A percentile compares a stretch with the other conserved stretches of the same genome.
Evolutionary conservation across 805 yeast species (phyloP).

Genomic region (Monosporozyma siamensis): DNA sequence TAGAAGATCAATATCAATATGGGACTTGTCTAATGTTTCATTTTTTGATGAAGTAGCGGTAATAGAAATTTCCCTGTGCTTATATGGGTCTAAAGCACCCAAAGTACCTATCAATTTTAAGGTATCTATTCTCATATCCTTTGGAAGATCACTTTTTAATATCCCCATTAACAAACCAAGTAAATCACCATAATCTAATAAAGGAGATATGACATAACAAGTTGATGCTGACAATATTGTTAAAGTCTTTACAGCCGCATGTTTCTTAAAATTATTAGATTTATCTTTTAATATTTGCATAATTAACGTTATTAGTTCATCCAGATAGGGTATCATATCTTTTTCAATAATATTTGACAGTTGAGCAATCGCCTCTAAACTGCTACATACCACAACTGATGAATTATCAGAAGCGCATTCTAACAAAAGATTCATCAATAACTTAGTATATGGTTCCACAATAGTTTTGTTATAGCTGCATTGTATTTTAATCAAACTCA

Average conservation of each 20-base stretch:
- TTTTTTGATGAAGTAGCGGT: slow-evolving; percentile 29
- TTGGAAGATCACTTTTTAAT: slow-evolving; percentile 68
- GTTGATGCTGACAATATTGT: slow-evolving; percentile 87
- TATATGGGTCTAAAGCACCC: slow-evolving; percentile 96
- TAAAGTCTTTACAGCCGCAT: slow-evolving; percentile 77
- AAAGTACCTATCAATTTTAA: slow-evolving; percentile 83
- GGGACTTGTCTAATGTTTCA: slow-evolving; percentile 25
- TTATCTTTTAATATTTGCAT: slow-evolving; percentile 87
- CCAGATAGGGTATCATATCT: slow-evolving; percentile 61
- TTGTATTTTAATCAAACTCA: slow-evolving; percentile 59
- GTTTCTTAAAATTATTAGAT: slow-evolving; percentile 77
- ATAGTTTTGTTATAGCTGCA: slow-evolving; percentile 71
- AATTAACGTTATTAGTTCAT: slow-evolving; percentile 76
- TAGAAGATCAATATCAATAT: slow-evolving; percentile 66
- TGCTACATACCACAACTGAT: slow-evolving; percentile 77
- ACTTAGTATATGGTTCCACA: slow-evolving; percentile 84
- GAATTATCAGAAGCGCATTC: slow-evolving; percentile 66
- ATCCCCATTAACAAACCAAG: slow-evolving; percentile 75
- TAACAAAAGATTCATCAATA: slow-evolving; percentile 75
- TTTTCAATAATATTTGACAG: slow-evolving; percentile 55
- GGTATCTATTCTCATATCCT: slow-evolving; percentile 72
- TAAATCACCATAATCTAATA: slow-evolving; percentile 83
- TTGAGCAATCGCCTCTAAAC: slow-evolving; percentile 82
- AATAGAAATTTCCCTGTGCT: slow-evolving; percentile 72
- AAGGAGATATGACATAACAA: slow-evolving; percentile 91